phyloP scores from a whole-genome alignment of 2,329 filamentous ascomycete species.

The Immersiporthe knoxdaviesiana region DNA sequence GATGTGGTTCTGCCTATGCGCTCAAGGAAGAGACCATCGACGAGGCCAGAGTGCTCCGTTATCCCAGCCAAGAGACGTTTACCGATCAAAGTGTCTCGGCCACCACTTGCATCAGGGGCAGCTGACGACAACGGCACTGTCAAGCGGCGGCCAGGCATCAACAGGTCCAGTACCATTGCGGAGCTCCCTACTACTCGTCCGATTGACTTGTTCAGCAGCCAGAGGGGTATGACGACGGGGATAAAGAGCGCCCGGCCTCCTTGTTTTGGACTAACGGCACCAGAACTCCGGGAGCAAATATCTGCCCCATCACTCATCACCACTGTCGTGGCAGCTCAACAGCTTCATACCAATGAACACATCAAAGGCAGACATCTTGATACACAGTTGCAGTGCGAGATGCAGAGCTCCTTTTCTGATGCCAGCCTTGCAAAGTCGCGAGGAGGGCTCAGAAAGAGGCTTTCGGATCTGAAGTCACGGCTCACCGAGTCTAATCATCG shows the following conservation, averaged over 20 bases:
- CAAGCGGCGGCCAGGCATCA: conserved; percentile 25
- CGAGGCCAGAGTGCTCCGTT: conserved; percentile 21
- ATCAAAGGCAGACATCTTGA: conserved; percentile 24
- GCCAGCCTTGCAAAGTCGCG: conserved; percentile 27
- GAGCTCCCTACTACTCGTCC: conserved; percentile 21
- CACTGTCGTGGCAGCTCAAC: conserved; percentile 13
- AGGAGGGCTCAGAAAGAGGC: conserved; percentile 33
- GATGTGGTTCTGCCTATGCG: background rate
- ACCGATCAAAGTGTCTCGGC: conserved; percentile 26
- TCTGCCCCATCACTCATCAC: conserved; percentile 3
- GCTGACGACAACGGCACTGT: conserved; percentile 27
- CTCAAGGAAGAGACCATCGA: conserved; percentile 4
- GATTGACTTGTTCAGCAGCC: conserved; percentile 24
- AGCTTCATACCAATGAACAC: conserved; percentile 8
- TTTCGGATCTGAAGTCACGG: conserved; percentile 34
- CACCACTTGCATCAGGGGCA: conserved; percentile 3
- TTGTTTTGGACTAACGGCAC: background rate
- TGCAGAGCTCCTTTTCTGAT: conserved; percentile 32
- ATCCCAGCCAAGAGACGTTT: conserved; percentile 23
- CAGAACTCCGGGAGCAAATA: background rate
- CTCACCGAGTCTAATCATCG: conserved; percentile 31
- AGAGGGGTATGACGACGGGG: background rate
- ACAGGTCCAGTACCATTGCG: conserved; percentile 27
- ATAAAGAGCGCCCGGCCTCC: background rate
- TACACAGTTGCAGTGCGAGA: conserved; percentile 24